phyloP scores from a whole-genome alignment of 352 stramenopile genomes.

The Globisporangium carolinianum region DNA sequence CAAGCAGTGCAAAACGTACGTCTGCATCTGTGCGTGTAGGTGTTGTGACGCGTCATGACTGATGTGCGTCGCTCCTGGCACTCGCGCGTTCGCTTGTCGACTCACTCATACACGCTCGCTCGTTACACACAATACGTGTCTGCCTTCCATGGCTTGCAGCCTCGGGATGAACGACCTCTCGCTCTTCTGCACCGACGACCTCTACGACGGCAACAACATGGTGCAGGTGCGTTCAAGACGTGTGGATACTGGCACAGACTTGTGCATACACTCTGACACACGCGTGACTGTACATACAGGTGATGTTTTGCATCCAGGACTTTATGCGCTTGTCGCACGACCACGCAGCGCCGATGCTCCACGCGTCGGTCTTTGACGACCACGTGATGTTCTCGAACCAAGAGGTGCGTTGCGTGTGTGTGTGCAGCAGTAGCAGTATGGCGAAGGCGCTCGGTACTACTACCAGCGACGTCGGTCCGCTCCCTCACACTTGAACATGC shows the following conservation, averaged over 20 bases:
- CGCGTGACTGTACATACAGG: constrained; percentile 8
- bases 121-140: no score
- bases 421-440: no score
- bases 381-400: constrained; percentile 55
- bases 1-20: constrained; percentile 73
- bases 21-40: background rate
- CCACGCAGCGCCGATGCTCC: constrained; percentile 33
- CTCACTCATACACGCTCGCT: background rate
- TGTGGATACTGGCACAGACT: no score
- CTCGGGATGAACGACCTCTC: constrained; percentile 81
- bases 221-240: constrained; percentile 32
- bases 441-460: no score
- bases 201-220: constrained; percentile 84
- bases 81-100: background rate
- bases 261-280: no score
- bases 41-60: no score
- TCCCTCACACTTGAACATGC: no score
- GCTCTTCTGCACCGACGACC: constrained; percentile 76
- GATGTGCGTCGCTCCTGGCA: no score
- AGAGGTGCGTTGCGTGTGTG: constrained; percentile 27
- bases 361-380: constrained; percentile 27
- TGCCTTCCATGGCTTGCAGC: constrained; percentile 10
- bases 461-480: no score
- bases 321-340: constrained; percentile 64
- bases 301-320: constrained; percentile 73